Conservation (phyloP, 768 basidiomycete genomes). For the Piloderma croceum region DNA sequence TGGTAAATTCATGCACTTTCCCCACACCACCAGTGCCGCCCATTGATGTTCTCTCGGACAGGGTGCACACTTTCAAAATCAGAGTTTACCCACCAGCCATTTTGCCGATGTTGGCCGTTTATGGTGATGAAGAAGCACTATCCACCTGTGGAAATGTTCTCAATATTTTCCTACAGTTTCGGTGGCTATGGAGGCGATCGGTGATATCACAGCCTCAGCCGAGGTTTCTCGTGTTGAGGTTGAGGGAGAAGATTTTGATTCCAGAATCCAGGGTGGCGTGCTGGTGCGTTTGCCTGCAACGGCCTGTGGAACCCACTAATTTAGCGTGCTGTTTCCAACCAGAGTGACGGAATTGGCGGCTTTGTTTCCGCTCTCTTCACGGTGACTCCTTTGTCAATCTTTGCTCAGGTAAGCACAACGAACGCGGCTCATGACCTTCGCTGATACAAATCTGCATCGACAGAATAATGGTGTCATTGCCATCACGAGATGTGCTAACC, state of each 20-base stretch:
- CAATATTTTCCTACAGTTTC: conserved; percentile 41
- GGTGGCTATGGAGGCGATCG: conserved; percentile 77
- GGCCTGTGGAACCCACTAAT: too few relatives aligned
- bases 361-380: conserved; percentile 78
- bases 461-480: conserved; percentile 81
- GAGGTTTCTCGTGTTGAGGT: conserved; percentile 77
- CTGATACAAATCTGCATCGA: not conserved
- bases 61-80: conserved; percentile 76
- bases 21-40: not conserved
- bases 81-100: conserved; percentile 68
- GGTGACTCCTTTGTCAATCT: conserved; percentile 72
- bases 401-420: conserved; percentile 47
- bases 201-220: conserved; percentile 77
- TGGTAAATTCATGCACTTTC: conserved; percentile 37
- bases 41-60: conserved; percentile 14
- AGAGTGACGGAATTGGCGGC: conserved; percentile 78
- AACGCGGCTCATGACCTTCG: not conserved
- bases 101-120: conserved; percentile 57
- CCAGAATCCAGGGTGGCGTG: conserved; percentile 78
- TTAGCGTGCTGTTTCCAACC: conserved; percentile 36
- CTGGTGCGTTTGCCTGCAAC: conserved; percentile 52
- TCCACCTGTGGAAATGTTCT: conserved; percentile 30
- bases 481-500: conserved; percentile 80
- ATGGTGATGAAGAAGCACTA: conserved; percentile 34
- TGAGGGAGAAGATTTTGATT: conserved; percentile 71